Percentiles rank a stretch among this genome's conserved stretches.
phyloP scores from a whole-genome alignment of 2,329 filamentous ascomycete species.

The Ophiostoma himal-ulmi region DNA sequence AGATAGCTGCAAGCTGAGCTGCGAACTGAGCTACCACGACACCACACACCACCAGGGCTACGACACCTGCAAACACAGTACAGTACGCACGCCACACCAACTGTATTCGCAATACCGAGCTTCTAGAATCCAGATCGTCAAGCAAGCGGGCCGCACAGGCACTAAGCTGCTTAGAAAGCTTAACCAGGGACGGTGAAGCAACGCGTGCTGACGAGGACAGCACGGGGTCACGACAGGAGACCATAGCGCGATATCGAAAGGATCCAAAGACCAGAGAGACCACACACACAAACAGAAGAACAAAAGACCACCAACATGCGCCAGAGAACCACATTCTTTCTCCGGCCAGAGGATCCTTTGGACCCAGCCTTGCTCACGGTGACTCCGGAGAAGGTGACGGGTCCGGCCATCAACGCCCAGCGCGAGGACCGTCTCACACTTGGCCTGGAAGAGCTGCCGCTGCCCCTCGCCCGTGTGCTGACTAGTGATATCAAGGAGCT shows the following conservation, averaged over 20 bases:
- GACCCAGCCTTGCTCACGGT: conserved; percentile 60
- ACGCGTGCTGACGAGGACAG: background rate
- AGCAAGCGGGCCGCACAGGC: conserved; percentile 14
- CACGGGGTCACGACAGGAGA: background rate
- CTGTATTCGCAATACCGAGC: conserved; percentile 16
- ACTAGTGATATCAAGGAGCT: conserved; percentile 59
- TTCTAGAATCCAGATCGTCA: conserved; percentile 16
- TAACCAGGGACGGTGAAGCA: conserved; percentile 17
- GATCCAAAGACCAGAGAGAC: background rate
- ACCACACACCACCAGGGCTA: background rate
- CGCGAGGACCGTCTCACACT: conserved; percentile 77
- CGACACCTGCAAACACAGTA: background rate
- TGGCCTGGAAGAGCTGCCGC: conserved; percentile 65
- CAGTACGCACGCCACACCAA: background rate
- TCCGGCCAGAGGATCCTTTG: conserved; percentile 57
- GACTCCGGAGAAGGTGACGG: conserved; percentile 48
- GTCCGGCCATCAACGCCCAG: conserved; percentile 53
- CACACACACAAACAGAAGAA: background rate
- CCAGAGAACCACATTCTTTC: conserved; percentile 73
- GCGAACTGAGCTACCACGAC: background rate
- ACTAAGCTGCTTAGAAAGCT: conserved; percentile 17
- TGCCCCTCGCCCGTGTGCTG: conserved; percentile 58
- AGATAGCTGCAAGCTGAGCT: background rate
- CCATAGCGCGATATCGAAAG: background rate
- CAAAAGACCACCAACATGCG: conserved; percentile 50